Base-by-base conservation (phyloP, 2,329 filamentous ascomycete genomes). In the Aspergillus unguis region DNA sequence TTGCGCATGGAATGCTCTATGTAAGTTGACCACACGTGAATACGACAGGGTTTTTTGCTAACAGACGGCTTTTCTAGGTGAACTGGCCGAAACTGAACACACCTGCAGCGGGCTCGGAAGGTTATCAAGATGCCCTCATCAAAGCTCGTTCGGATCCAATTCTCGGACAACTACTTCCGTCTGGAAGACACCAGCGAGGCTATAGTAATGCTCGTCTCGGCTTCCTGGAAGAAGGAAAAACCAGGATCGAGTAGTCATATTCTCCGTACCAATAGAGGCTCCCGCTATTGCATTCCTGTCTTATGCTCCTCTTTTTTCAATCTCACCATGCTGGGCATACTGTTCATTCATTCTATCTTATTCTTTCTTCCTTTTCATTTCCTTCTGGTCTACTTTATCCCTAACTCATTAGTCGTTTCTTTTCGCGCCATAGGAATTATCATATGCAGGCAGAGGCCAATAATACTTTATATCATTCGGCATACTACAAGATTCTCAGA, bases 31-130 rank as follows among this genome's bases (percentile, higher is more conserved):
- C 4, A 10, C n/a, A 17, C 17, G 17, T 17, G 17, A 17, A 17
- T 17, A 17, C 1, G 17, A 17, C 17, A 17, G 17, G 17, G 17
- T 17, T 17, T 17, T 17, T 17, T 48, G 33, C 56, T 57, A 47
- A 58, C 45, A 42, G 11, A 32, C 23, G 35, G 7, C 17, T 17
- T 35, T 27, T 10, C 11, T 56, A 96, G 91, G 92, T 96, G 61
- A 97, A 96, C 75, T 99, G 95, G 94, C 94, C 94, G 7, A 96
- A 95, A 69, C 83, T 99, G 44, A 95, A 95, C 71, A 92, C 91
- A 8, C 86, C 90, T 11, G 84, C 89, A 2, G 95, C 88, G 73
- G 92, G 90, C 2, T 82, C 84, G 5, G 94, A 99, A 65, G 90
- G 90, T 36, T 95, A 92, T 71, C 85, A 90, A 63, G 91, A 96